Evolutionary conservation across 371 early-diverging fungal genomes (phyloP), one percentile per base, ranked within the genome.

Genomic region (Rhizopus delemar): DNA sequence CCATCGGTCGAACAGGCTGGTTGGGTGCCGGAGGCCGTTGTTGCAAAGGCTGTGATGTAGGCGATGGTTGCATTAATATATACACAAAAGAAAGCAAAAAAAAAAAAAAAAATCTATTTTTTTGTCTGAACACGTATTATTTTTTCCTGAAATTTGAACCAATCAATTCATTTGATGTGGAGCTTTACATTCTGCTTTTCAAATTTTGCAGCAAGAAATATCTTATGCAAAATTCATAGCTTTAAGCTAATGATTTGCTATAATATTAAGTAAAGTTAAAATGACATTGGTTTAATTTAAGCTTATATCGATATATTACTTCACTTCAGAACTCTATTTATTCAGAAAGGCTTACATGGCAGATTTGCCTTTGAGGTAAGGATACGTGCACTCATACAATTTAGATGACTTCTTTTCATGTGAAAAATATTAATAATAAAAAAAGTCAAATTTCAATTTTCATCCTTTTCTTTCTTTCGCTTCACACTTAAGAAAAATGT

Each of bases 1-100:
- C 54, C 62, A 60, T 57, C 6, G 65, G 60, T 9, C 50, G 62
- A 28, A 39, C 39, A 49, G 62, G 66, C 45, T 62, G 61, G 29
- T 55, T 62, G 45, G 55, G 58, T 8, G 39, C 15, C 13, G 57
- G 60, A 41, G 67, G 67, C 46, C 67, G 53, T 55, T 22, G 22
- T 22, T 65, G 66, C 28, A 31, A 16, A 51, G 57, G 52, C 35
- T 62, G 62, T 12, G 55, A 55, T 22, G 50, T 50, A 55, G 61
- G 61, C 49, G 61, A 55, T 38, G 35, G 64, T 58, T 58, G 60
- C 60, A 51, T 51, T 34, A 43, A 43, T n/a, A 22, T 22, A 22
- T 22, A 22, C 22, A 22, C 22, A 22, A 22, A 22, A 22, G 22
- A 22, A 22, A 22, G 22, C 33, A 51, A 36, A 39, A 48, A 31